A percentile compares a stretch with the other conserved stretches of the same genome.
These are phyloP conservation scores for Mycena pura DNA, from an alignment of 768 basidiomycete species.

Conservation along the genomic window DNA sequence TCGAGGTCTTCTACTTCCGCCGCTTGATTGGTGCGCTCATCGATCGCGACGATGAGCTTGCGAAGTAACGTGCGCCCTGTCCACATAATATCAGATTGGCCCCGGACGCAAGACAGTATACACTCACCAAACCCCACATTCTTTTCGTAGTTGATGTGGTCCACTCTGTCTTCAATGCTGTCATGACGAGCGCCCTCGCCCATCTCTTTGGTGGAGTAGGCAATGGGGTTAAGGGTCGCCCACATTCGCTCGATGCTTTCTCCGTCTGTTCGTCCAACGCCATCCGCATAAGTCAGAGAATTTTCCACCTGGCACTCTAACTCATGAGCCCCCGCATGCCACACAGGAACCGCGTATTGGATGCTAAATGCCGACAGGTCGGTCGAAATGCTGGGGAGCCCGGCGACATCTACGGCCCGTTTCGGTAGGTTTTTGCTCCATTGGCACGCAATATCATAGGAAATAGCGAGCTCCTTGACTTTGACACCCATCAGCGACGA, in stretches of 20 bases:
- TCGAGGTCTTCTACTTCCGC: no score
- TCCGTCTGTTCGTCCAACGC: conserved; percentile 16
- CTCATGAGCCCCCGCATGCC: conserved; percentile 21
- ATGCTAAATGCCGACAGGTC: background rate
- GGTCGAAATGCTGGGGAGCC: no score
- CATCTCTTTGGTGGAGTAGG: conserved; percentile 38
- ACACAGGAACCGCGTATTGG: conserved; percentile 15
- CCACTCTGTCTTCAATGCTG: no score
- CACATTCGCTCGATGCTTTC: conserved; percentile 33
- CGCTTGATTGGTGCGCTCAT: no score
- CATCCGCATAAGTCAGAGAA: conserved; percentile 16
- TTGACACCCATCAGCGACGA: conserved; percentile 15
- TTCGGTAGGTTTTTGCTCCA: conserved; percentile 25
- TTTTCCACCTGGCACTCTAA: conserved; percentile 12
- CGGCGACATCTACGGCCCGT: no score
- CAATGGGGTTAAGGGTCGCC: conserved; percentile 30
- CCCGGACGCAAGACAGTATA: no score
- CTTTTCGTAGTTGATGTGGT: no score
- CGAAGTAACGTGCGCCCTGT: no score
- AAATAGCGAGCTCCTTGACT: conserved; percentile 1
- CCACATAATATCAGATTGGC: no score
- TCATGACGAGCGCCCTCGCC: no score
- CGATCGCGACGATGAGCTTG: no score
- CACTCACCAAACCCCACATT: no score
- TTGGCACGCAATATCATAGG: conserved; percentile 36